Percentiles rank a stretch among this genome's conserved stretches.
These are phyloP conservation scores for Cryptosporidium muris DNA, from an alignment of 169 alveolate genomes.

Conservation along the genomic window DNA sequence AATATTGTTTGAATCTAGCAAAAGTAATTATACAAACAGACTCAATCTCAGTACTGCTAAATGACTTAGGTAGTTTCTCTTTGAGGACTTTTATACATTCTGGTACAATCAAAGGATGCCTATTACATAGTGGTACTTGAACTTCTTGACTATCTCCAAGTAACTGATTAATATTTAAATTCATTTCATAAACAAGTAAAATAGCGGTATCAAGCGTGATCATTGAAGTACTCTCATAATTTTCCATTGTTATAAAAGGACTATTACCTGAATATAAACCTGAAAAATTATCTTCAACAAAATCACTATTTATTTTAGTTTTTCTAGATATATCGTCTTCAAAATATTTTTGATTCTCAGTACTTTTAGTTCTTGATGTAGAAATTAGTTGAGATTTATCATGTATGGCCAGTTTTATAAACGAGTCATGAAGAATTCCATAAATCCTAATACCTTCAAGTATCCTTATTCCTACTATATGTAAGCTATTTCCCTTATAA, in stretches of 20 bases:
- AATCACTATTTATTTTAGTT: neutral
- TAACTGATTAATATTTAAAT: neutral
- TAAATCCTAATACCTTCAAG: conserved; percentile 42
- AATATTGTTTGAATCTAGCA: conserved; percentile 34
- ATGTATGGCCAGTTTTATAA: neutral
- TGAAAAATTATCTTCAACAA: neutral
- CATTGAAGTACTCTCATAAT: neutral
- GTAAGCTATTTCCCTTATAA: neutral
- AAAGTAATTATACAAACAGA: conserved; percentile 39
- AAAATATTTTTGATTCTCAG: no score
- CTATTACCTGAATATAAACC: conserved; percentile 31
- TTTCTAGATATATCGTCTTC: neutral
- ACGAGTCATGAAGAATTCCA: conserved; percentile 58
- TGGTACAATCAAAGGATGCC: neutral
- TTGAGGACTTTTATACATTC: conserved; percentile 12
- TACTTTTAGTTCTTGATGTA: no score
- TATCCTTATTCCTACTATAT: conserved; percentile 26
- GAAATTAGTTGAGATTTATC: no score
- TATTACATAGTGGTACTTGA: neutral
- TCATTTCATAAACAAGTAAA: conserved; percentile 8
- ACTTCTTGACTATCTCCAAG: conserved; percentile 3
- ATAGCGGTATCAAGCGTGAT: conserved; percentile 39
- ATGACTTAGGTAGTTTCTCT: conserved; percentile 9
- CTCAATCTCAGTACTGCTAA: conserved; percentile 10
- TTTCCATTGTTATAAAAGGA: conserved; percentile 49